These are phyloP conservation scores for Silene coronaria DNA, from an alignment of 179 eudicot genomes.

Conservation along the genomic window DNA sequence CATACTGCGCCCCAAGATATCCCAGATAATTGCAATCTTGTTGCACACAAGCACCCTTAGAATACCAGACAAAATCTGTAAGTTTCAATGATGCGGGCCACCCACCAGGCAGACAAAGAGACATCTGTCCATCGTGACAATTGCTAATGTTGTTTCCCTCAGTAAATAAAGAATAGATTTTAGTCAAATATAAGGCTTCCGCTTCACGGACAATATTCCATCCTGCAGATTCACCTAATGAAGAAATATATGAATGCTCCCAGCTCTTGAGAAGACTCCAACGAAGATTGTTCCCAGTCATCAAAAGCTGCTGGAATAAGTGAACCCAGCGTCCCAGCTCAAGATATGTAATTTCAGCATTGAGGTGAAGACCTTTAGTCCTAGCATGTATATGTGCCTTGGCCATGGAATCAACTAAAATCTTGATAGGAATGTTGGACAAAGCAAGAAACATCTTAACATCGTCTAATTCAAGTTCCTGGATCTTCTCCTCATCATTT, in stretches of 20 bases:
- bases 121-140: slow-evolving; percentile 19
- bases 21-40: slow-evolving; percentile 66
- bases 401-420: slow-evolving; percentile 70
- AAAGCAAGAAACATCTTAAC: slow-evolving; percentile 60
- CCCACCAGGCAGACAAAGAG: slow-evolving; percentile 72
- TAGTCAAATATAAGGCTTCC: slow-evolving; percentile 38
- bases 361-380: slow-evolving; percentile 40
- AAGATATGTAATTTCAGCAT: slow-evolving; percentile 58
- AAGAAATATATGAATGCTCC: slow-evolving; percentile 87
- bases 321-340: slow-evolving; percentile 93
- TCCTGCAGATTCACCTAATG: slow-evolving; percentile 71
- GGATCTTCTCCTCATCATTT: slow-evolving; percentile 23
- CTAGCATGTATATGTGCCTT: slow-evolving; percentile 73
- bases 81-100: slow-evolving; percentile 70
- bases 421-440: slow-evolving; percentile 49
- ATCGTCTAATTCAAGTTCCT: slow-evolving; percentile 52
- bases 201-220: slow-evolving; percentile 46
- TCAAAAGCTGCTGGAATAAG: slow-evolving; percentile 69
- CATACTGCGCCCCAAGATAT: slow-evolving; percentile 52
- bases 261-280: slow-evolving; percentile 87
- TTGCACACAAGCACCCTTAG: slow-evolving; percentile 58
- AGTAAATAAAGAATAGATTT: slow-evolving; percentile 21
- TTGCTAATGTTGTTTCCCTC: not conserved
- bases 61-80: slow-evolving; percentile 49
- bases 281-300: slow-evolving; percentile 50